Percentiles rank a stretch among this genome's conserved stretches.
These are phyloP conservation scores for Sporisorium iseilematis-ciliati DNA, from an alignment of 1,284 basidiomycete genomes.

Conservation along the genomic window DNA sequence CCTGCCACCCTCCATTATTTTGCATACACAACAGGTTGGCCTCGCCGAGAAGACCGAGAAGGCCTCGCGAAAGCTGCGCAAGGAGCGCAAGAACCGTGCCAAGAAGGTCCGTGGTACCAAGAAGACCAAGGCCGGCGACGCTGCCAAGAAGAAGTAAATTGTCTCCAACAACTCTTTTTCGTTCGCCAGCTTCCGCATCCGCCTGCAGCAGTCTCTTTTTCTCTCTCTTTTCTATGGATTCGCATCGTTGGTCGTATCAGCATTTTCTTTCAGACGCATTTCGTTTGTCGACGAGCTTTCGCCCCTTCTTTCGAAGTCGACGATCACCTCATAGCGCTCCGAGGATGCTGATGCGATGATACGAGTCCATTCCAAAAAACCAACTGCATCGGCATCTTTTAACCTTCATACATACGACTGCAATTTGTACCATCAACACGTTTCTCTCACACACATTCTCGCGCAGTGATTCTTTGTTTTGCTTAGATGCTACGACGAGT, in stretches of 20 bases:
- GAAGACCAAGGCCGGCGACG: constrained; percentile 65
- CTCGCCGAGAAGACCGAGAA: constrained; percentile 86
- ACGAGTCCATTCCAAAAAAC: constrained; percentile 12
- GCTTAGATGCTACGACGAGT: constrained; percentile 1
- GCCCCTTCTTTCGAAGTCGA: constrained; percentile 53
- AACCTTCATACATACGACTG: constrained; percentile 19
- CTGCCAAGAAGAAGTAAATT: constrained; percentile 65
- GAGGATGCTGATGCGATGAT: constrained; percentile 9
- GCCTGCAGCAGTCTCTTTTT: constrained; percentile 27
- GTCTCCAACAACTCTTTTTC: constrained; percentile 7
- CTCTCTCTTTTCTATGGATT: constrained; percentile 10
- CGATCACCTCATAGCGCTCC: constrained; percentile 16
- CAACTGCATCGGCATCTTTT: constrained; percentile 32
- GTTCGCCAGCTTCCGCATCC: constrained; percentile 5
- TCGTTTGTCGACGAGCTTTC: constrained; percentile 41
- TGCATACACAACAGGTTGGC: constrained; percentile 72
- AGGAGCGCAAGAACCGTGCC: constrained; percentile 99
- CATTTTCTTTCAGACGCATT: constrained; percentile 3
- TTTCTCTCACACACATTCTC: constrained; percentile 5
- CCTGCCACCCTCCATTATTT: neutral
- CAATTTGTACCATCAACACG: constrained; percentile 53
- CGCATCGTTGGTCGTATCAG: constrained; percentile 8
- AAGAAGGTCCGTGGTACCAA: constrained; percentile 87
- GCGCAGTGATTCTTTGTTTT: constrained; percentile 4
- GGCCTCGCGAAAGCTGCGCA: constrained; percentile 95